Conservation (phyloP, 495 filamentous ascomycete species). For the Penicillium riverlandense region DNA sequence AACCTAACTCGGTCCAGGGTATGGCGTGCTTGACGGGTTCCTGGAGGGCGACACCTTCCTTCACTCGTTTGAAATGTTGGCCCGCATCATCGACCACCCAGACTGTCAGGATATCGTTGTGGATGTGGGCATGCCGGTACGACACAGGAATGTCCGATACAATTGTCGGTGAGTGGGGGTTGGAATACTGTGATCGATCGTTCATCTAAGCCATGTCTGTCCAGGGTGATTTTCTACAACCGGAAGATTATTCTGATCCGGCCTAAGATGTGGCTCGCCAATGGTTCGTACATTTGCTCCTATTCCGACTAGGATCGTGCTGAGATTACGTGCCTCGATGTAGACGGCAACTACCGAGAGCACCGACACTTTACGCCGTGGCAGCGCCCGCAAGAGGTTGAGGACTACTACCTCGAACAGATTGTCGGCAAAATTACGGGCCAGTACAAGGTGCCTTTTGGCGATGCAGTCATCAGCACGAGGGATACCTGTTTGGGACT, state of each 20-base stretch:
- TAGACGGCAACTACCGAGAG: slow-evolving; percentile 37
- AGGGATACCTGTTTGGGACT: slow-evolving; percentile 62
- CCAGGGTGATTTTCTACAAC: slow-evolving; percentile 54
- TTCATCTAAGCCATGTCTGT: slow-evolving; percentile 5
- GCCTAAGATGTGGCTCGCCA: slow-evolving; percentile 79
- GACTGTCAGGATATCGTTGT: slow-evolving; percentile 70
- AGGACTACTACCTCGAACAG: slow-evolving; percentile 67
- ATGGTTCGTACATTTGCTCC: slow-evolving; percentile 37
- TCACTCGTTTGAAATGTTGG: slow-evolving; percentile 69
- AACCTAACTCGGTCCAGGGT: slow-evolving; percentile 42
- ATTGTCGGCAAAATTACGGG: slow-evolving; percentile 57
- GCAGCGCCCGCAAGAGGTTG: slow-evolving; percentile 50
- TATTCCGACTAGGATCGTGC: too few relatives aligned
- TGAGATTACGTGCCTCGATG: background rate
- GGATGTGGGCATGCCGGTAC: slow-evolving; percentile 63
- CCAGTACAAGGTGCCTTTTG: slow-evolving; percentile 57
- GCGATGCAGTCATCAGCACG: slow-evolving; percentile 69
- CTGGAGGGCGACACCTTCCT: slow-evolving; percentile 44
- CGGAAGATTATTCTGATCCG: slow-evolving; percentile 66
- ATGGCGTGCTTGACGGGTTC: slow-evolving; percentile 59
- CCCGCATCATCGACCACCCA: slow-evolving; percentile 44
- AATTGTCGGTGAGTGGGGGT: slow-evolving; percentile 51
- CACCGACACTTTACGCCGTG: slow-evolving; percentile 60
- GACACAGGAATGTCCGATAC: slow-evolving; percentile 61
- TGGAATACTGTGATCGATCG: too few relatives aligned